Evolutionary conservation across 805 yeast genomes (phyloP).

Genomic region (Osmozyma mogii): DNA sequence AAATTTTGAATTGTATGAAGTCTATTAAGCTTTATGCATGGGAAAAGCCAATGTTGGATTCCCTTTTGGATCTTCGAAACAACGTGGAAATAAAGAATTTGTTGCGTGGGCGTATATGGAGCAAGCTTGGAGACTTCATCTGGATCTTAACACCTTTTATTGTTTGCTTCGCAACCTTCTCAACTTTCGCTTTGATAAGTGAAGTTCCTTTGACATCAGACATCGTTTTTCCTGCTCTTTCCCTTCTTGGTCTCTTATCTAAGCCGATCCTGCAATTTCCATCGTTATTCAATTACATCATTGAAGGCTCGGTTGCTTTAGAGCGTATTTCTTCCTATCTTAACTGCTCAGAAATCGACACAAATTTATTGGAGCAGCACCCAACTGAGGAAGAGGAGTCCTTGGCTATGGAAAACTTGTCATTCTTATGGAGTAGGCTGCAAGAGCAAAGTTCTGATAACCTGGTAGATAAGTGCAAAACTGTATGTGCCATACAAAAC

Average conservation of each 20-base stretch:
- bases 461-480: slow-evolving; percentile 5
- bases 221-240: slow-evolving; percentile 59
- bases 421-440: slow-evolving; percentile 10
- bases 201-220: slow-evolving; percentile 55
- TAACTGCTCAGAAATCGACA: slow-evolving; percentile 12
- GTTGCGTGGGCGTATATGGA: slow-evolving; percentile 30
- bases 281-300: slow-evolving; percentile 42
- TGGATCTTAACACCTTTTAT: slow-evolving; percentile 62
- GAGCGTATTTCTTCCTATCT: slow-evolving; percentile 46
- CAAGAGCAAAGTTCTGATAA: too few relatives aligned
- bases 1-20: slow-evolving; percentile 51
- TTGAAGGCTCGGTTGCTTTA: slow-evolving; percentile 54
- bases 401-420: slow-evolving; percentile 5
- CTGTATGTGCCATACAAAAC: slow-evolving; percentile 7
- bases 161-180: slow-evolving; percentile 56
- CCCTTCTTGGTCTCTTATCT: slow-evolving; percentile 50
- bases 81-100: slow-evolving; percentile 47
- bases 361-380: slow-evolving; percentile 4
- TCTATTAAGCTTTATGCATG: slow-evolving; percentile 62
- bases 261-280: slow-evolving; percentile 58
- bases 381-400: slow-evolving; percentile 1
- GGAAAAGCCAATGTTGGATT: slow-evolving; percentile 57
- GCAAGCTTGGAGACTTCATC: slow-evolving; percentile 41
- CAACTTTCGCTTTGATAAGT: slow-evolving; percentile 39
- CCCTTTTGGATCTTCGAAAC: slow-evolving; percentile 47